Evolutionary conservation across 148 eudicot species (phyloP), one percentile per base, ranked within the genome.

Genomic region (Fagopyrum homotropicum): DNA sequence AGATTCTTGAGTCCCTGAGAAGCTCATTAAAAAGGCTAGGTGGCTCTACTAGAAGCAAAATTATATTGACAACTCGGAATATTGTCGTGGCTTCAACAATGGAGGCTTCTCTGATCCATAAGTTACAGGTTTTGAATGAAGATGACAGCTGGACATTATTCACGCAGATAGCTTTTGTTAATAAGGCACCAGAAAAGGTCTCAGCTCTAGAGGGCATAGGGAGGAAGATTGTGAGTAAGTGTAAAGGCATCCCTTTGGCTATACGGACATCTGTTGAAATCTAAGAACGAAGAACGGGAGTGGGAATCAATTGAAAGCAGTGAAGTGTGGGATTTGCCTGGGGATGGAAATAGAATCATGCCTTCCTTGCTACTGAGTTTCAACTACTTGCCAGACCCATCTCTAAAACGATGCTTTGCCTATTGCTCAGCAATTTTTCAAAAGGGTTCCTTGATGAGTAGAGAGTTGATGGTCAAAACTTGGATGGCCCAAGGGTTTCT

Each of bases 231-330:
- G 63, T 57, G 29, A 57, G 63, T 17, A 57, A 57, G 29, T 57
- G 63, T 57, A 57, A 57, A 57, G 63, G 35, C 12, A 7, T 57
- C 30, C 63, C 63, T 19, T 57, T 57, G 63, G 63, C 63, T 2
- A 57, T 57, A n/a, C n/a, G 63, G 63, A 22, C 63, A 57, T 57
- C 29, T 57, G 63, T 57, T 57, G 63, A 57, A 57, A 29, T 57
- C 29, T 17, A 57, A 17, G 35, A 57, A 57, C 8, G 63, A 19
- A 17, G 63, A 19, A 7, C 63, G 30, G 30, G 63, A 57, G 35
- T 57, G 63, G 63, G 63, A 57, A 19, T 57, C 63, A 22, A 19
- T 57, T 57, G 63, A 57, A 57, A 57, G 22, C 35, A 57, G 63
- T 57, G 63, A 57, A 22, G 8, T 57, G 22, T 57, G 63, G 63